These are phyloP conservation scores for Volvox africanus DNA, from an alignment of 139 green algal genomes.

Conservation along the genomic window DNA sequence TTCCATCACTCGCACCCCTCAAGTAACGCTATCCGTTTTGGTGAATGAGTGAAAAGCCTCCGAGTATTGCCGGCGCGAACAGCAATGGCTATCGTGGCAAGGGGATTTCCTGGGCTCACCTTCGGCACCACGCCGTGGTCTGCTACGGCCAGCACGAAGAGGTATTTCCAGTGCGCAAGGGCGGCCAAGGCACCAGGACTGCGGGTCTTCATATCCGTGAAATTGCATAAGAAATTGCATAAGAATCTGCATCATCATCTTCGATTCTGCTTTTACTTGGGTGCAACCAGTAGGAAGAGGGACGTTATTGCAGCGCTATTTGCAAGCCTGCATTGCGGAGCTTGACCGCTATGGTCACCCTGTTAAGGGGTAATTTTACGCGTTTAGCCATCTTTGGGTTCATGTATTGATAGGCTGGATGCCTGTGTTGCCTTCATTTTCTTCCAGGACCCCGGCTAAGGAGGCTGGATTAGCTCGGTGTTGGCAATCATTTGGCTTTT, in stretches of 20 bases:
- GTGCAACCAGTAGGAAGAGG: too few species aligned
- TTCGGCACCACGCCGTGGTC: slow-evolving; percentile 22
- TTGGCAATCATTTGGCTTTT: slow-evolving; percentile 19
- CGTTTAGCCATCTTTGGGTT: too few species aligned
- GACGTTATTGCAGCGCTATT: too few species aligned
- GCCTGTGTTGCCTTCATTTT: background rate
- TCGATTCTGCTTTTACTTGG: too few species aligned
- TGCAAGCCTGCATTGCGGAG: too few species aligned
- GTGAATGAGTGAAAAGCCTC: slow-evolving; percentile 45
- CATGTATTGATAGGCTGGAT: background rate
- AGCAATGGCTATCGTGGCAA: slow-evolving; percentile 40
- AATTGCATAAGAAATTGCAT: too few species aligned
- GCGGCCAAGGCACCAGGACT: too few species aligned
- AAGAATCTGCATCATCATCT: too few species aligned
- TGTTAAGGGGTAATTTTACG: too few species aligned
- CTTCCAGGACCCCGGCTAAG: slow-evolving; percentile 37
- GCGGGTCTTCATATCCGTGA: too few species aligned
- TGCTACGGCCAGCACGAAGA: slow-evolving; percentile 28
- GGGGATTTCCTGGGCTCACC: slow-evolving; percentile 31
- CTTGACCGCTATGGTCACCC: too few species aligned
- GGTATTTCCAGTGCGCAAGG: background rate
- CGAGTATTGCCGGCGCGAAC: slow-evolving; percentile 1
- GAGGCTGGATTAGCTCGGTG: slow-evolving; percentile 2
- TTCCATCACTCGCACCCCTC: background rate
- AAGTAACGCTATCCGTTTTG: background rate